Conservation (phyloP, 495 filamentous ascomycete species). For the Xylaria acuta region DNA sequence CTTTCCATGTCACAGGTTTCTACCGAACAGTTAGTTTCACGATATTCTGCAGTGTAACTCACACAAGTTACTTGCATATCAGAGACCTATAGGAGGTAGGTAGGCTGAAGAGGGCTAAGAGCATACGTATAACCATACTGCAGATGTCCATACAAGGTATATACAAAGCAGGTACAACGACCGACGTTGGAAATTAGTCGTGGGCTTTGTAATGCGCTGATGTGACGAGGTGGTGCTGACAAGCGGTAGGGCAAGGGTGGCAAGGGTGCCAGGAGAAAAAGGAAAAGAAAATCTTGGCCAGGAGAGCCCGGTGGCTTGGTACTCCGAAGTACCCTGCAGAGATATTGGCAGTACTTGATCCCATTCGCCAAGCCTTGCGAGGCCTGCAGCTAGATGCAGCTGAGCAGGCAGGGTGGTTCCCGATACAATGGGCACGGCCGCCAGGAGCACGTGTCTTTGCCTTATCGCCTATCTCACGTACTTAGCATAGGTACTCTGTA, state of each 20-base stretch:
- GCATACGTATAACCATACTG: neutral
- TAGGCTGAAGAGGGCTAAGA: neutral
- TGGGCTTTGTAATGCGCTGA: constrained; percentile 17
- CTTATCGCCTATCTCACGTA: neutral
- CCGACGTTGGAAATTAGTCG: constrained; percentile 13
- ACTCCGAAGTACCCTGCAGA: constrained; percentile 22
- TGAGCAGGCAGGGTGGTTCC: constrained; percentile 4
- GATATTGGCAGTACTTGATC: neutral
- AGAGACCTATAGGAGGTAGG: neutral
- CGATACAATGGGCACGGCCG: constrained; percentile 3
- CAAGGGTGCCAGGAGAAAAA: neutral
- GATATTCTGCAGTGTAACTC: constrained; percentile 1
- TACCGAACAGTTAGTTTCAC: neutral
- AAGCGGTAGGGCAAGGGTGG: neutral
- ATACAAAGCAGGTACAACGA: neutral
- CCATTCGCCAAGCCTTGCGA: constrained; percentile 23
- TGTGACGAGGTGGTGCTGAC: neutral
- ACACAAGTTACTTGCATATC: neutral
- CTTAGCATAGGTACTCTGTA: too few species aligned
- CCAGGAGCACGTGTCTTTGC: constrained; percentile 10
- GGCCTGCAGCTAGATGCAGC: constrained; percentile 18
- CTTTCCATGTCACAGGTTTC: too few species aligned
- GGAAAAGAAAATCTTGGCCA: constrained; percentile 1
- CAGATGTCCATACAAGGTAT: neutral
- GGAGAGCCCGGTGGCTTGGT: constrained; percentile 21